Percentiles rank a stretch among this genome's conserved stretches.
phyloP scores from a whole-genome alignment of 2,329 filamentous ascomycete genomes.

The Trichoderma atroviride region DNA sequence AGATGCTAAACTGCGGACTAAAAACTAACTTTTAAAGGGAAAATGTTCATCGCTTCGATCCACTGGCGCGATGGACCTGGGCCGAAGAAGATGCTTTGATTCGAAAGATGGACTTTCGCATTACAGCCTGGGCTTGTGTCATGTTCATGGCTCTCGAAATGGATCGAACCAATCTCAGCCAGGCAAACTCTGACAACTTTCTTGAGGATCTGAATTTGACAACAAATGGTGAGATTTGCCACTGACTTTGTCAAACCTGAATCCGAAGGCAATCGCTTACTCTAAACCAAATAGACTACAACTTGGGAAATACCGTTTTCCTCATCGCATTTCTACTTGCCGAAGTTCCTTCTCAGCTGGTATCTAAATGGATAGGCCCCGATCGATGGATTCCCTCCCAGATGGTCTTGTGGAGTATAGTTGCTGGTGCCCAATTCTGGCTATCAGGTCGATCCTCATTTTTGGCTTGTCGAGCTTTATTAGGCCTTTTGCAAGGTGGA shows the following conservation, averaged over 20 bases:
- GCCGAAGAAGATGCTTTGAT: conserved; percentile 59
- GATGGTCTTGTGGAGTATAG: conserved; percentile 58
- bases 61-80: conserved; percentile 56
- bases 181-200: conserved; percentile 54
- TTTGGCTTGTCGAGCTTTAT: conserved; percentile 42
- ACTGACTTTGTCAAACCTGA: neutral
- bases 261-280: neutral
- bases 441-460: conserved; percentile 44
- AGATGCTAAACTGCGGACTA: neutral
- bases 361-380: conserved; percentile 59
- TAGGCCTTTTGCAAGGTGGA: conserved; percentile 49
- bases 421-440: conserved; percentile 52
- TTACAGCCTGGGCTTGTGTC: conserved; percentile 46
- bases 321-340: conserved; percentile 38
- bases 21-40: conserved; percentile 47
- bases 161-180: conserved; percentile 50
- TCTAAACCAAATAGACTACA: conserved; percentile 37
- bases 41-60: conserved; percentile 61
- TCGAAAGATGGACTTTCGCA: conserved; percentile 46
- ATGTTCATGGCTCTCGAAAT: conserved; percentile 57
- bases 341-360: conserved; percentile 60
- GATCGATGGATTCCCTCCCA: conserved; percentile 63
- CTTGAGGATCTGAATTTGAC: conserved; percentile 46
- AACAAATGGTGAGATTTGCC: conserved; percentile 34
- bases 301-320: conserved; percentile 41